These are phyloP conservation scores for Auriscalpium orientale DNA, from an alignment of 768 basidiomycete genomes.

Conservation along the genomic window DNA sequence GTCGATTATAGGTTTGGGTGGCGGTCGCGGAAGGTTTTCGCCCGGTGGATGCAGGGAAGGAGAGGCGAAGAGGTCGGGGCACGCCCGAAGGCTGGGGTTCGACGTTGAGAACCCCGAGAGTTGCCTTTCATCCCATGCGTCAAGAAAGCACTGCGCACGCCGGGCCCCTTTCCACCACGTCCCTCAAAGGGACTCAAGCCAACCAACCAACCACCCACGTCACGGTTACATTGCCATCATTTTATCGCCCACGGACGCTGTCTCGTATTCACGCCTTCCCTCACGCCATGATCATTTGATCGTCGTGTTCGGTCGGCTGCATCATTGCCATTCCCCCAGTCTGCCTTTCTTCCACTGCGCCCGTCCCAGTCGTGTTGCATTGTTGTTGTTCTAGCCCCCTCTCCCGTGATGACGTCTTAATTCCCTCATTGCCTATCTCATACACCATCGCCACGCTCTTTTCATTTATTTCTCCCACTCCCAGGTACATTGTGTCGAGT, in stretches of 20 bases:
- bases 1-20: conserved; percentile 31
- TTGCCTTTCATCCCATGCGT: too few species aligned
- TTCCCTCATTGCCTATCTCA: conserved; percentile 6
- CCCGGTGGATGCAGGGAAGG: background rate
- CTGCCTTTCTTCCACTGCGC: conserved; percentile 13
- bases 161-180: background rate
- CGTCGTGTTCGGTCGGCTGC: conserved; percentile 2
- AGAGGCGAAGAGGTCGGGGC: conserved; percentile 11
- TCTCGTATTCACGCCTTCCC: conserved; percentile 48
- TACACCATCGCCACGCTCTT: background rate
- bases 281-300: conserved; percentile 6
- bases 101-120: too few species aligned
- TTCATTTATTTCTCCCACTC: conserved; percentile 2
- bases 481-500: conserved; percentile 6
- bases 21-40: conserved; percentile 23
- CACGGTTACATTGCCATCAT: conserved; percentile 6
- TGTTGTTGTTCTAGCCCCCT: conserved; percentile 11
- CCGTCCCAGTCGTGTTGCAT: conserved; percentile 18
- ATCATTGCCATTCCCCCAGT: conserved; percentile 7
- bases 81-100: conserved; percentile 15
- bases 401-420: conserved; percentile 2
- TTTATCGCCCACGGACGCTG: conserved; percentile 65
- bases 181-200: background rate
- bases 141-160: too few species aligned
- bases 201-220: background rate